Base-by-base conservation (phyloP, 805 yeast species). In the Starmerella floricola region DNA sequence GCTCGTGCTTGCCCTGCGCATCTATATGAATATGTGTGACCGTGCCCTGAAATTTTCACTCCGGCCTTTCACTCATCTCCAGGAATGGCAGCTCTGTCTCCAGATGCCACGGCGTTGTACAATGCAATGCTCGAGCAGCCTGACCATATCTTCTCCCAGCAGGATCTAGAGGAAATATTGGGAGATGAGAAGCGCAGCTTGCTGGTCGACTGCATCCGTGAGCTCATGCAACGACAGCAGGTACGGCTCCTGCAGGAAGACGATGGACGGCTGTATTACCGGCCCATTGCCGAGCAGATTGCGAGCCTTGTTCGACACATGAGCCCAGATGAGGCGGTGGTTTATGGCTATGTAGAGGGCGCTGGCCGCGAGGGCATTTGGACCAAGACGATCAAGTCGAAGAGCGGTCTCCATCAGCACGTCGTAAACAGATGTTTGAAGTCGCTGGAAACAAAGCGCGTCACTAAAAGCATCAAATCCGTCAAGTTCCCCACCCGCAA, bases 361-460 rank as follows among this genome's bases (percentile, higher is more conserved):
- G 73, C 93, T 6, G 94, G 91, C 3, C 69, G 97, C 60, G 96
- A 87, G 62, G 96, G 96, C 34, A 85, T 87, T 40, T 87, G 96
- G 96, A 81, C 94, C 11, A 85, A 84, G 62, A 83, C 94, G 8
- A 74, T 87, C 52, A 83, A 83, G 57, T 84, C 87, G 10, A 78
- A 79, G 56, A 82, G 95, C 12, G 86, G 86, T 55, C 64, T 87
- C 47, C 95, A 87, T 59, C 94, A 85, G 55, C 93, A 84, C 58
- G 79, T 87, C n/a, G 94, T 87, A 10, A 68, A 73, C 35, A 71
- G 93, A 57, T 82, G 94, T 56, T 65, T 87, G 56, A 87, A 87
- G 56, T 65, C 79, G 18, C 63, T 87, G 49, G 96, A 87, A 56
- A 66, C 71, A 20, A 91, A 84, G 56, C 68, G 91, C 34, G 79